Evolutionary conservation across 139 green algal genomes (phyloP), one percentile per base, ranked within the genome.

Genomic region (Parachlorella kessleri): DNA sequence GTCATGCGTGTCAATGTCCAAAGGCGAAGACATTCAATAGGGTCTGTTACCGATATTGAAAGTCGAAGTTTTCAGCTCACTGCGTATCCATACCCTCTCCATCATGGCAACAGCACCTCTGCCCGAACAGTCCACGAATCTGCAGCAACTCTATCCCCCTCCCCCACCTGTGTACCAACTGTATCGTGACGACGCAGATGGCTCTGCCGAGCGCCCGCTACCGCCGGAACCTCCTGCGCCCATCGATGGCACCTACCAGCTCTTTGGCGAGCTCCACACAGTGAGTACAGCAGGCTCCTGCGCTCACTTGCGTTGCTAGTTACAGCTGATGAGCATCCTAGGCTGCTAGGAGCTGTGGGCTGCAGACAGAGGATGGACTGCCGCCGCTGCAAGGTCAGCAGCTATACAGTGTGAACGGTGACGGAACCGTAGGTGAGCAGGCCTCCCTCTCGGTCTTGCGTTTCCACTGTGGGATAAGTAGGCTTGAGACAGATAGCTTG

Each of bases 231-330:
- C 82, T n/a, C 81, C 77, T 37, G 72, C 73, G 30, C 76, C 86
- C 23, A 28, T 83, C 18, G 41, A 55, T 23, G 77, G 81, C n/a
- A 55, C 77, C 0, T 92, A 87, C 66, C 66, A 83, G 38, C 55
- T 84, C 38, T 91, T 90, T 79, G 86, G 85, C 30, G 82, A 88
- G 38, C 37, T 89, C 0, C 76, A 87, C 59, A 88, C 85, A 66
- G 85, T 90, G 8, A 72, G 74, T 10, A 59, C 48, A 18, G 48
- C 48, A 10, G 48, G 10, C 66, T 71, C 7, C 6, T 21, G 0
- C 24, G 4, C 38, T n/a, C n/a, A n/a, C n/a, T n/a, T n/a, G n/a
- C n/a, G n/a, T n/a, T n/a, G n/a, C n/a, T n/a, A n/a, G n/a, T n/a
- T n/a, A n/a, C n/a, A n/a, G n/a, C n/a, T n/a, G n/a, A n/a, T n/a